Base-by-base conservation (phyloP, 2,329 filamentous ascomycete species). In the Trichoderma citrinoviride region DNA sequence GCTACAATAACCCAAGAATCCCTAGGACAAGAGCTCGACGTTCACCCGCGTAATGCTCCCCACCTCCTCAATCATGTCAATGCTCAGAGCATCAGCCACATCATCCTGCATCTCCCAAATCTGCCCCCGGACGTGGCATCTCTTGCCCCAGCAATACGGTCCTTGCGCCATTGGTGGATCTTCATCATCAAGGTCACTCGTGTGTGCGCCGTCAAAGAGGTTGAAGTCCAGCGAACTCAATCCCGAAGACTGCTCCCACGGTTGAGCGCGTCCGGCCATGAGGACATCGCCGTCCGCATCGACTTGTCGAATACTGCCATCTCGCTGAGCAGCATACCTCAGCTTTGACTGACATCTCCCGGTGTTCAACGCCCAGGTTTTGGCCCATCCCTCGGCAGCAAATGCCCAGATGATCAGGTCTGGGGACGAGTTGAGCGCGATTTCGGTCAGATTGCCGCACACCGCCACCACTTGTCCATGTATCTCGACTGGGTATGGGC, bases 31-130 rank as follows among this genome's bases (percentile, higher is more conserved):
- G 15, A 79, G 73, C 68, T 79, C 77, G 68, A 79, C 70, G 64
- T 79, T 75, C 54, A 81, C 71, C 67, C 76, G 73, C 33, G 74
- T 71, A 62, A 79, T 73, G 12, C 75, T 76, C n/a, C 70, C 73
- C 23, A 76, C 60, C 57, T 77, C 74, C 66, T 77, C 76, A 15
- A 77, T 73, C 46, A 77, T 64, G 65, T 75, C 74, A 58, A 72
- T 66, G 43, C 68, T 71, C 29, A 73, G 64, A 15, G 66, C 71
- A 29, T 70, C 69, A 43, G 68, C 71, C 67, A 67, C 68, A 44
- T 67, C 56, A 23, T 68, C 63, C 40, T 62, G 57, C 60, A 66
- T 53, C 52, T 66, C 23, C 63, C 56, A 47, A n/a, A 61, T 56
- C 44, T 65, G 54, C 27, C 52, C 56, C n/a, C 55, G 50, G 17